Evolutionary conservation across 371 early-diverging fungal species (phyloP), one percentile per base, ranked within the genome.

Genomic region (Lichtheimia ornata): DNA sequence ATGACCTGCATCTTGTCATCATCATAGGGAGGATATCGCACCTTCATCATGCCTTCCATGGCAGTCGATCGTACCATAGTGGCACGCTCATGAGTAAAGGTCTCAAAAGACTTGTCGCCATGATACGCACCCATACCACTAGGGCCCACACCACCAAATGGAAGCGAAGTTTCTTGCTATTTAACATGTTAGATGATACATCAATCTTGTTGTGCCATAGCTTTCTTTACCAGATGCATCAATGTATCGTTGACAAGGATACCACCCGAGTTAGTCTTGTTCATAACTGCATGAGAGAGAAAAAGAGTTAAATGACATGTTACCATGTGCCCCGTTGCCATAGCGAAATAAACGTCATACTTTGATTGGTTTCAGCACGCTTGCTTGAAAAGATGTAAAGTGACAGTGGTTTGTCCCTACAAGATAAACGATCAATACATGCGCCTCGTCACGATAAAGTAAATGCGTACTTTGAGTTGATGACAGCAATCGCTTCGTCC

Each of bases 101-200:
- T 77, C 5, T 89, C 80, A 64, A 95, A 91, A 14, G 93, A 90
- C 44, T 74, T 66, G 56, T 84, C 79, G 55, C 94, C 95, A 41
- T 91, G 91, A 69, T 95, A 95, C 18, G 67, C 65, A 42, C 97
- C 97, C 47, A 81, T 77, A 14, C 97, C 97, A 12, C 90, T 90
- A 4, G 84, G 77, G 1, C 95, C 95, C 6, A 92, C 83, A 43
- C 96, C 97, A 44, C 94, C 95, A 68, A 95, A 94, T 28, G 96
- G 95, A 53, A 90, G 62, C 44, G 77, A 74, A 4, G 67, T 58
- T 59, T 80, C 80, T 56, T 73, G 59, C 59, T 59, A 56, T 12
- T 7, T 0, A 35, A 11, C 1, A 53, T 27, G 30, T 22, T 13
- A 27, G 27, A 35, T 35, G 11, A 22, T 25, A 14, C 22, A 4